Evolutionary conservation across 2,329 filamentous ascomycete species (phyloP), one percentile per base, ranked within the genome.

Genomic region (Penicillium sp.): DNA sequence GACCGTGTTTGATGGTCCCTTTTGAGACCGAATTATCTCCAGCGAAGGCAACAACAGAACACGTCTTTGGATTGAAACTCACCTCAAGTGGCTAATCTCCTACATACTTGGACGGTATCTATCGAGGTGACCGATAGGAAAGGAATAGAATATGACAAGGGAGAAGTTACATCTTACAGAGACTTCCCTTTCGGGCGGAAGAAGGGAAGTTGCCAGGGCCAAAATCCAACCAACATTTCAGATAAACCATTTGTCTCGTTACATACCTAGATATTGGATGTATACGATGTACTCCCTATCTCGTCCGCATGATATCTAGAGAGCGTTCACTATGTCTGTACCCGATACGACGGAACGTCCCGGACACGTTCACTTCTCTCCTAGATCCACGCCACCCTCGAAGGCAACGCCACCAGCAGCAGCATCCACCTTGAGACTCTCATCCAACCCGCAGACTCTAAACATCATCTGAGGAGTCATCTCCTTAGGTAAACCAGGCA

Each of bases 381-480:
- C 41, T 42, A 66, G 41, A 30, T 68, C 65, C 12, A 67, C 65
- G 12, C 65, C 64, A 9, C 62, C 59, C 11, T 64, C 53, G 34
- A 70, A 70, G 5, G 64, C 55, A 18, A 52, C 59, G 25, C 70
- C 69, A 34, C 72, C 72, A 29, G 72, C 72, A 34, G 64, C 57
- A 27, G 61, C 63, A 60, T 75, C 72, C 42, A 75, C 50, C 48
- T 65, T 57, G n/a, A 74, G 59, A 36, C 67, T 71, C 42, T 72
- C 68, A 47, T 72, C 64, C 52, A 75, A 45, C 12, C 71, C 72
- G 52, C 71, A 74, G n/a, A 73, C 64, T n/a, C 71, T 62, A 47
- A 75, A 75, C 25, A 73, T 46, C 55, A 64, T 65, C 61, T 71
- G 70, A 25, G 70, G 70, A 19, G 63, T 70, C 46, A 67, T 52